These are phyloP conservation scores for Phytophthora melonis DNA, from an alignment of 352 stramenopile genomes.

Conservation along the genomic window DNA sequence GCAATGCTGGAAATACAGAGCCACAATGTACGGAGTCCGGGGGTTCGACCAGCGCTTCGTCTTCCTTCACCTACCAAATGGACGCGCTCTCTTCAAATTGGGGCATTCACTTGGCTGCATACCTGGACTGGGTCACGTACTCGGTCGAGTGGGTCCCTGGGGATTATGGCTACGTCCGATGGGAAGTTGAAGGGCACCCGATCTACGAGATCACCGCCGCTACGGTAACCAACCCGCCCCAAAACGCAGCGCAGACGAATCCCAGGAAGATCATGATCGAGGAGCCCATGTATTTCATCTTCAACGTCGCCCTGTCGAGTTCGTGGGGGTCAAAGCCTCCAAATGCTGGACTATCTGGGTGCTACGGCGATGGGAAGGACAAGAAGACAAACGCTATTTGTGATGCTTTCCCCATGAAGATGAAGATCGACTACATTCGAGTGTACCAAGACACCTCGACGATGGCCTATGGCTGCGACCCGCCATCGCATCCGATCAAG, in stretches of 20 bases:
- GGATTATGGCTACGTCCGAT: constrained; percentile 29
- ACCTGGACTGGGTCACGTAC: constrained; percentile 51
- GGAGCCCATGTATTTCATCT: constrained; percentile 91
- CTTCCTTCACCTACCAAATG: constrained; percentile 60
- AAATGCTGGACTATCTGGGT: constrained; percentile 50
- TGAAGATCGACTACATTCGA: constrained; percentile 38
- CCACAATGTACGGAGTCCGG: constrained; percentile 33
- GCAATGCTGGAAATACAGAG: constrained; percentile 46
- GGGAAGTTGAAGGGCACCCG: constrained; percentile 26
- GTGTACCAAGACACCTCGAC: constrained; percentile 41
- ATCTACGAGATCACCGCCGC: constrained; percentile 25
- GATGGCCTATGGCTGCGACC: constrained; percentile 59
- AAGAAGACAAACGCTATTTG: constrained; percentile 54
- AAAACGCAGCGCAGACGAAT: constrained; percentile 71
- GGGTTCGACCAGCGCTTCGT: constrained; percentile 37
- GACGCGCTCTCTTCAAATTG: constrained; percentile 95
- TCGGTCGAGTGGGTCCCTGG: constrained; percentile 28
- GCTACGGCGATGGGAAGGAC: constrained; percentile 40
- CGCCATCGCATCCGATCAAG: constrained; percentile 51
- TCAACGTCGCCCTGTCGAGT: constrained; percentile 37
- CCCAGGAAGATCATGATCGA: constrained; percentile 80
- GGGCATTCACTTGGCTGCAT: constrained; percentile 79
- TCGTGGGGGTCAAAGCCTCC: constrained; percentile 82
- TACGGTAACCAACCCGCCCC: constrained; percentile 41
- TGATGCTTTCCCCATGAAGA: constrained; percentile 71